A percentile compares a stretch with the other conserved stretches of the same genome.
phyloP scores from a whole-genome alignment of 768 basidiomycete genomes.

The Calocera cornea region DNA sequence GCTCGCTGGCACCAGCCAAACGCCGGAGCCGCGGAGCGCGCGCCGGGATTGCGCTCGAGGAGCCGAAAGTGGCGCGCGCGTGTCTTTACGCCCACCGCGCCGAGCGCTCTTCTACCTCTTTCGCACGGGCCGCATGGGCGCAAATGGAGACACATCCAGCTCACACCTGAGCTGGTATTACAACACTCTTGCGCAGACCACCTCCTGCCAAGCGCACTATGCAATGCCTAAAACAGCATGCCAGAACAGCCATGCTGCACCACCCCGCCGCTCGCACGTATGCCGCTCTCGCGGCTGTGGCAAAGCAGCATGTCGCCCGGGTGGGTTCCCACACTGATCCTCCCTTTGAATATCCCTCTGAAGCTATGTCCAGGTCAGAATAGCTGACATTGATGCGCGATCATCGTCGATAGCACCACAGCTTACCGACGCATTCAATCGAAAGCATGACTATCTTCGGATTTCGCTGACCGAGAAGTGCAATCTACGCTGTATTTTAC shows the following conservation, averaged over 20 bases:
- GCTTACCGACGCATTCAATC: conserved; percentile 50
- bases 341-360: neutral
- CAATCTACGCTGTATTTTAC: conserved; percentile 63
- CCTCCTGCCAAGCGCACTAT: neutral
- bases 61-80: neutral
- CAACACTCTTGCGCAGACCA: neutral
- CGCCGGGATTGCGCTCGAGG: neutral
- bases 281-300: neutral
- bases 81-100: neutral
- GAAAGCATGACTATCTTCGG: conserved; percentile 74
- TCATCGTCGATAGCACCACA: neutral
- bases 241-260: neutral
- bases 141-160: neutral
- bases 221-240: neutral
- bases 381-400: neutral
- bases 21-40: neutral
- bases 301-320: neutral
- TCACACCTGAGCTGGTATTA: neutral
- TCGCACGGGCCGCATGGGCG: neutral
- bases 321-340: neutral
- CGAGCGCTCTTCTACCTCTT: neutral
- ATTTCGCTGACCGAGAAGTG: conserved; percentile 78
- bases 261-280: neutral
- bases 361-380: neutral
- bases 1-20: neutral